Conservation (phyloP, 1,284 basidiomycete genomes). For the Pascua sp. region DNA sequence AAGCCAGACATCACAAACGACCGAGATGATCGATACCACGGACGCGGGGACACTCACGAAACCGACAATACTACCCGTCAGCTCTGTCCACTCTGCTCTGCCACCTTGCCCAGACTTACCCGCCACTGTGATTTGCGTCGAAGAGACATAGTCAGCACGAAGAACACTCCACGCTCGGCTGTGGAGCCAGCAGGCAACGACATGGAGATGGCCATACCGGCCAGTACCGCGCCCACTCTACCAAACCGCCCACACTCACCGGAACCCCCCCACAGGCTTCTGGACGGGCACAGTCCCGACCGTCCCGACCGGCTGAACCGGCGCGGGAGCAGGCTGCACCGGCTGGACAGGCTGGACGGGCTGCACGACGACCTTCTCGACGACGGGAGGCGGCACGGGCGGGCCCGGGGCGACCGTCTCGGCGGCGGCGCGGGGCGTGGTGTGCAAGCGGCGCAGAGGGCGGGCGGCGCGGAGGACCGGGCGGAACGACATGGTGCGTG, state of each 20-base stretch:
- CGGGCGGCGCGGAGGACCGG: no score
- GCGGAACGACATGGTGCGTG: no score
- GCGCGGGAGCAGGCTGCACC: not conserved
- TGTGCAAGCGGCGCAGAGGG: no score
- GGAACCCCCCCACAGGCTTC: conserved; percentile 74
- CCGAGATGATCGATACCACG: not conserved
- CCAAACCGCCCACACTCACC: conserved; percentile 24
- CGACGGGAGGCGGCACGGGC: no score
- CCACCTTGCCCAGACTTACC: conserved; percentile 57
- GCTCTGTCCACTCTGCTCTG: not conserved
- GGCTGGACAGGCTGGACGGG: conserved; percentile 10
- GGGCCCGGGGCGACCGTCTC: no score
- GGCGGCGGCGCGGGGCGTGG: no score
- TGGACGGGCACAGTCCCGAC: conserved; percentile 59
- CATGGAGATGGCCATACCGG: not conserved
- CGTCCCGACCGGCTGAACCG: conserved; percentile 56
- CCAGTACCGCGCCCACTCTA: no score
- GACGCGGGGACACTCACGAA: conserved; percentile 56
- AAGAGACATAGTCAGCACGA: not conserved
- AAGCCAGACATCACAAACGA: no score
- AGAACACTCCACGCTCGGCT: not conserved
- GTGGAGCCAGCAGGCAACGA: not conserved
- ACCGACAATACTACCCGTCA: conserved; percentile 65
- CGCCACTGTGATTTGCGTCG: conserved; percentile 55
- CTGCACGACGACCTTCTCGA: no score